These are phyloP conservation scores for Gnomoniopsis sp. DNA, from an alignment of 2,329 filamentous ascomycete species.

Conservation along the genomic window DNA sequence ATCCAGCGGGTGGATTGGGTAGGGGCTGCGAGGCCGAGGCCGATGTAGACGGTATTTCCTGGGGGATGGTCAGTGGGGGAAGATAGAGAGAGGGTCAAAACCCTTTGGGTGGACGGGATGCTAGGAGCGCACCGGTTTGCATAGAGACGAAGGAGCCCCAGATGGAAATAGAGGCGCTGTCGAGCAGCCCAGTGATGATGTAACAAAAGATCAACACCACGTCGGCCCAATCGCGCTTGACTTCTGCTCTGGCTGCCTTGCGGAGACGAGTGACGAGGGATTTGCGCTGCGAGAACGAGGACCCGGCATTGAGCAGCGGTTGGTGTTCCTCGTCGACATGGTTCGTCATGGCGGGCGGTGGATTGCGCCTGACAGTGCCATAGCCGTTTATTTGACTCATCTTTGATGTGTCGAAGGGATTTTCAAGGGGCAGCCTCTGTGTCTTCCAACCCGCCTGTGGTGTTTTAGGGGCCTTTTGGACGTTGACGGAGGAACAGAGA, in stretches of 20 bases:
- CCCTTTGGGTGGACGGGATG: too few species aligned
- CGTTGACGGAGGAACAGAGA: too few species aligned
- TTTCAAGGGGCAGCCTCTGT: too few species aligned
- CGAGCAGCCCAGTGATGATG: conserved; percentile 72
- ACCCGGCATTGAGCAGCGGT: conserved; percentile 24
- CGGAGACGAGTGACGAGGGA: conserved; percentile 27
- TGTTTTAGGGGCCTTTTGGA: too few species aligned
- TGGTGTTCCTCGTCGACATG: conserved; percentile 31
- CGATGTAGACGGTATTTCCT: conserved; percentile 78
- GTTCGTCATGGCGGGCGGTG: conserved; percentile 9
- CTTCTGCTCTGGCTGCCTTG: conserved; percentile 38
- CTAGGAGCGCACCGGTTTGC: conserved; percentile 62
- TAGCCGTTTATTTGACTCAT: conserved; percentile 13
- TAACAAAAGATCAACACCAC: conserved; percentile 69
- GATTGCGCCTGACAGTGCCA: conserved; percentile 12
- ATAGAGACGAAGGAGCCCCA: conserved; percentile 82
- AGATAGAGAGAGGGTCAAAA: background rate
- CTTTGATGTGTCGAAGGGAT: too few species aligned
- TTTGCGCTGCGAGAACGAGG: conserved; percentile 22
- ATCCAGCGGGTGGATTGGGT: conserved; percentile 58
- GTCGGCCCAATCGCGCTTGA: conserved; percentile 63
- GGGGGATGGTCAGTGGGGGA: too few species aligned
- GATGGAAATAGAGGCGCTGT: conserved; percentile 71
- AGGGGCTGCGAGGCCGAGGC: conserved; percentile 65
- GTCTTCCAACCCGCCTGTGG: too few species aligned